Conservation (phyloP, 331 rosid species). For the Pyracantha coccinea region DNA sequence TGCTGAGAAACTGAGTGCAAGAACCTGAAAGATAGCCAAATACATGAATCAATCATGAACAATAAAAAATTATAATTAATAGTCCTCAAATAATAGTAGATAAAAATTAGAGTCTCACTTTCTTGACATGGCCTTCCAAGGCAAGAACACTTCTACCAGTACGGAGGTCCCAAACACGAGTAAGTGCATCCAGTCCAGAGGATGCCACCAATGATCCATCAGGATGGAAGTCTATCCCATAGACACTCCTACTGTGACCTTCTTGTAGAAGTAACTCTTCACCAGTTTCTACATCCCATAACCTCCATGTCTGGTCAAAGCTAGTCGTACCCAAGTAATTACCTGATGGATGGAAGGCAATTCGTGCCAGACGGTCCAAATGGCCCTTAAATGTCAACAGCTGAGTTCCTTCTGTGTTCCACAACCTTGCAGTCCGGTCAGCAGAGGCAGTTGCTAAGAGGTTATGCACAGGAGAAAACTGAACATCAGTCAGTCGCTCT, state of each 20-base stretch:
- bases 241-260: constrained; percentile 89
- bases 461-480: constrained; percentile 63
- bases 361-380: constrained; percentile 89
- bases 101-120: constrained; percentile 35
- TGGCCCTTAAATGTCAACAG: constrained; percentile 76
- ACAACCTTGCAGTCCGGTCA: constrained; percentile 77
- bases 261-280: constrained; percentile 94
- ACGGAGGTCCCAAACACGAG: constrained; percentile 95
- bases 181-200: constrained; percentile 81
- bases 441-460: constrained; percentile 92
- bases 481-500: constrained; percentile 76
- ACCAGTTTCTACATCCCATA: constrained; percentile 87
- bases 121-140: constrained; percentile 93
- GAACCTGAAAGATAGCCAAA: constrained; percentile 39
- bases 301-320: constrained; percentile 95
- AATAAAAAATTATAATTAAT: constrained; percentile 2
- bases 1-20: constrained; percentile 75
- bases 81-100: neutral
- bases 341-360: constrained; percentile 93
- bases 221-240: constrained; percentile 63
- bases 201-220: constrained; percentile 94
- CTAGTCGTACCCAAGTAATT: constrained; percentile 89
- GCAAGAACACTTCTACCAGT: constrained; percentile 88
- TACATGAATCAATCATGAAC: neutral
- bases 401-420: constrained; percentile 73